These are phyloP conservation scores for Gossypium longicalyx DNA, from an alignment of 345 rosid genomes.

Conservation along the genomic window DNA sequence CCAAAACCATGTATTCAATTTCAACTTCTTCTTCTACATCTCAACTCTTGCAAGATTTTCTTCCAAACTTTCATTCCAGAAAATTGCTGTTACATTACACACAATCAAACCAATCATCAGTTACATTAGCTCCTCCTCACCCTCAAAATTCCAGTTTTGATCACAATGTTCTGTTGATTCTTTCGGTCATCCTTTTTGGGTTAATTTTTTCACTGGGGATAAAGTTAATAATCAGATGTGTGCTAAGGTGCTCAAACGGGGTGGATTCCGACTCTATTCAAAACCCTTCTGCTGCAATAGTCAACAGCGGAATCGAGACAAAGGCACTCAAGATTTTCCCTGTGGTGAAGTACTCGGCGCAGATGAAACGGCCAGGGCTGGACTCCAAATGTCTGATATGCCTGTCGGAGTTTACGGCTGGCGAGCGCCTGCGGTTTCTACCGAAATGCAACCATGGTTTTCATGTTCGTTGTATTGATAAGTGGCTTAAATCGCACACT, in stretches of 20 bases:
- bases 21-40: constrained; percentile 14
- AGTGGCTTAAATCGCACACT: constrained; percentile 60
- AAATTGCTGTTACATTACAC: constrained; percentile 29
- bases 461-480: constrained; percentile 59
- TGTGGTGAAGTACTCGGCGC: constrained; percentile 38
- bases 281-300: constrained; percentile 11
- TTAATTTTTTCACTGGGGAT: constrained; percentile 44
- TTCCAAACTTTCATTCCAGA: constrained; percentile 24
- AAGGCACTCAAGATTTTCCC: constrained; percentile 50
- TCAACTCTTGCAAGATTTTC: constrained; percentile 10
- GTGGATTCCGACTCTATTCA: constrained; percentile 23
- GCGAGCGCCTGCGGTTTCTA: constrained; percentile 45
- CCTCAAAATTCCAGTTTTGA: constrained; percentile 24
- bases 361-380: constrained; percentile 36
- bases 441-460: constrained; percentile 74
- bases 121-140: constrained; percentile 18
- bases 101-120: constrained; percentile 9
- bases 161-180: constrained; percentile 40
- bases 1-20: constrained; percentile 1
- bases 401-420: constrained; percentile 37
- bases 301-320: constrained; percentile 36
- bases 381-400: constrained; percentile 57
- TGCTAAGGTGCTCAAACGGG: constrained; percentile 31
- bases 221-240: constrained; percentile 49
- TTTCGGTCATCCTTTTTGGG: constrained; percentile 51